Percentiles rank a stretch among this genome's conserved stretches.
Evolutionary conservation across 1,284 basidiomycete genomes (phyloP).

Genomic region (Ganoderma meredithae): DNA sequence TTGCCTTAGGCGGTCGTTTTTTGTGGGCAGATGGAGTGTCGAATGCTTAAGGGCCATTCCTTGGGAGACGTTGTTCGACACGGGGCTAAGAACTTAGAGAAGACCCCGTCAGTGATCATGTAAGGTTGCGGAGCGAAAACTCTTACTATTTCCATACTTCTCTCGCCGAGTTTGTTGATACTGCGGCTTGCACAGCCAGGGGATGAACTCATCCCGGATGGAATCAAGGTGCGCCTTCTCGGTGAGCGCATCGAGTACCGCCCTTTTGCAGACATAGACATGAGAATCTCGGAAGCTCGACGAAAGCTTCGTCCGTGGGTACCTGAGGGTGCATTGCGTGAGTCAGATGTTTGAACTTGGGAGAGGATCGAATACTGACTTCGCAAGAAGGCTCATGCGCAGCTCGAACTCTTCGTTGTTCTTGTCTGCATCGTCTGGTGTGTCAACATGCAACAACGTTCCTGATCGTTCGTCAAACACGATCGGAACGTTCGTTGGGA

Average conservation of each 20-base stretch:
- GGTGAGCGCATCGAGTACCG: constrained; percentile 77
- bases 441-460: constrained; percentile 78
- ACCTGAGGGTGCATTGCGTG: constrained; percentile 52
- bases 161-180: constrained; percentile 68
- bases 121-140: neutral
- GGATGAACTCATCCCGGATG: constrained; percentile 86
- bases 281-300: constrained; percentile 85
- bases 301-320: constrained; percentile 77
- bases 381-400: constrained; percentile 74
- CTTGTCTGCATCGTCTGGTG: constrained; percentile 68
- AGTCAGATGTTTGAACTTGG: neutral
- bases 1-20: constrained; percentile 17
- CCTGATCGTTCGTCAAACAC: constrained; percentile 70
- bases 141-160: constrained; percentile 55
- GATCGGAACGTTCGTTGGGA: constrained; percentile 55
- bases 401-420: constrained; percentile 77
- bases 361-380: constrained; percentile 46
- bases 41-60: constrained; percentile 64
- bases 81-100: constrained; percentile 50
- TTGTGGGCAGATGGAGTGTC: constrained; percentile 48
- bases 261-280: constrained; percentile 85
- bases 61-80: constrained; percentile 51
- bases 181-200: constrained; percentile 88
- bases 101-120: neutral
- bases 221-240: constrained; percentile 78